Base-by-base conservation (phyloP, 805 yeast genomes). In the Saturnispora hagleri region DNA sequence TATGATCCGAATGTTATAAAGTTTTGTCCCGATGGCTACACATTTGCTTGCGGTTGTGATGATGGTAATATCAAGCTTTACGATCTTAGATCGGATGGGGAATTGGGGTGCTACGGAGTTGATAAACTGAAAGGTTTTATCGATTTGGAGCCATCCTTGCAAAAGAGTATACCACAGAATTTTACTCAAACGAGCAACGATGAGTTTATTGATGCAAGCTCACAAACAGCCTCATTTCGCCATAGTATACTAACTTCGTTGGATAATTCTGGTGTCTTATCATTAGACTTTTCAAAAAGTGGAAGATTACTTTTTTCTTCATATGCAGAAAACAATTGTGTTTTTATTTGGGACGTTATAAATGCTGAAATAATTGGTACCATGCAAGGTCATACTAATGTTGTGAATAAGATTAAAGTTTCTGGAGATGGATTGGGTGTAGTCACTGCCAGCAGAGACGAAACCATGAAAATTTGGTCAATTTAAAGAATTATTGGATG, bases 401-500 rank as follows among this genome's bases (percentile, higher is more conserved):
- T 82, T 46, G 75, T 86, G 9, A 79, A 81, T 48, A 79, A 80
- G 58, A 84, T 89, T 3, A 69, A 73, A 38, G 75, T 82, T 1
- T 78, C 89, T 56, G 82, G 82, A 0, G 87, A 88, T 65, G 96
- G 97, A 0, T 62, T 77, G 22, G 89, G 84, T 0, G 74, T 89
- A 9, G 81, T 84, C 51, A 86, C 96, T 2, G 84, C 86, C 1
- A 84, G 91, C 1, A 84, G 95, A 86, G 96, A 88, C 62, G 67
- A 81, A 7, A 80, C 90, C 1, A 74, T 85, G 57, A 80, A 78
- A 57, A 69, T 86, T 1, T 86, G 90, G 89, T 68, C 78, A 6
- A 53, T 53, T 12, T 55, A 40, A 43, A 17, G 7, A n/a, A 22
- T n/a, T 31, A 10, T 7, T n/a, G 22, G 34, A 38, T 22, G 12